Base-by-base conservation (phyloP, 257 asterid genomes). In the Paulownia fortunei region DNA sequence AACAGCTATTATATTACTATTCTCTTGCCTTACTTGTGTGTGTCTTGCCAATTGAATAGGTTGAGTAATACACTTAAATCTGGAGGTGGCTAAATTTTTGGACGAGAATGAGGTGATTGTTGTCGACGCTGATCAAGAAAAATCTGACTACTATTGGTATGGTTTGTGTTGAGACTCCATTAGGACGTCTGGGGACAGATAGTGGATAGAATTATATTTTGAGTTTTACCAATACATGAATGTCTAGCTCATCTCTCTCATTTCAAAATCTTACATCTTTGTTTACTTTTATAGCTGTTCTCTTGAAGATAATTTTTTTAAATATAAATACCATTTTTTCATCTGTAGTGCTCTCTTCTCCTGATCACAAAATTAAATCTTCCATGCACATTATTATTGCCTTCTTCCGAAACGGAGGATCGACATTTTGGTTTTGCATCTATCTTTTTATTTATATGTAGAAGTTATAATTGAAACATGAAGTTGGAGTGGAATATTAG, bases 61-160 rank as follows among this genome's bases (percentile, higher is more conserved):
- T 85, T 94, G 96, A 94, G 98, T 73, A 88, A 94, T 78, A 92
- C 97, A 12, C 96, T 94, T 30, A 92, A 90, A 82, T 78, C 98
- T 7, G 92, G 97, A 76, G 94, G 98, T 55, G 87, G 87, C 82
- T 94, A 87, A 89, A 41, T 59, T 15, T 76, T 39, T 64, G 59
- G 71, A 19, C 71, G 63, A 54, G 54, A 66, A 54, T 24, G 30
- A n/a, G 72, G 68, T 77, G 51, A 18, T 70, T 49, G 74, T 54
- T 66, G 59, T 65, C 67, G 41, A 61, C 37, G 65, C 46, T 8
- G 78, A 78, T 76, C 51, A 61, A 63, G 73, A 46, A 79, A 41
- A 51, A 66, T 74, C 37, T 19, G 73, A 47, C 58, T 75, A 37
- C 41, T 39, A 56, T 61, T 75, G 69, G 64, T 80, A 73, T 63